Conservation (phyloP, 2,329 filamentous ascomycete genomes). For the Cucurbitaria berberidis region DNA sequence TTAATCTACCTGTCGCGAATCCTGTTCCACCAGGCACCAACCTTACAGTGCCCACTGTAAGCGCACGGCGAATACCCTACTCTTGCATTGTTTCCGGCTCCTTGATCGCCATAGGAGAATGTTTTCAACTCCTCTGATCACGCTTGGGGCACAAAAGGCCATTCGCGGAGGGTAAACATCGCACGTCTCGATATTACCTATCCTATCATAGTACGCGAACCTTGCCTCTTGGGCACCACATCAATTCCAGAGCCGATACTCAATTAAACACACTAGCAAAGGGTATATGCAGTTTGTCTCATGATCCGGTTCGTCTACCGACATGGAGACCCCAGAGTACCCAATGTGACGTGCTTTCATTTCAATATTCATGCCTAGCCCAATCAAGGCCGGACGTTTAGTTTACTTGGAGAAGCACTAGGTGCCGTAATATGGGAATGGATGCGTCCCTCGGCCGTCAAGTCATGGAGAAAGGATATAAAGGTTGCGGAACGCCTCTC, state of each 20-base stretch:
- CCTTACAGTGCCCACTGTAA: conserved; percentile 5
- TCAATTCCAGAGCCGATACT: conserved; percentile 18
- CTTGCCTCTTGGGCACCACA: conserved; percentile 28
- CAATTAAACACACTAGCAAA: conserved; percentile 29
- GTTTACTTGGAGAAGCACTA: conserved; percentile 21
- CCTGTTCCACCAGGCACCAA: conserved; percentile 23
- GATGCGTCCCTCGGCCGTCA: conserved; percentile 5
- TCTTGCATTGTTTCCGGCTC: conserved; percentile 1
- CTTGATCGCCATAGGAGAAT: conserved; percentile 4
- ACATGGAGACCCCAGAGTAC: conserved; percentile 14
- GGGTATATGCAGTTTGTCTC: conserved; percentile 23
- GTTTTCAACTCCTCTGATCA: conserved; percentile 1
- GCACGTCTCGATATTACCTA: conserved; percentile 34
- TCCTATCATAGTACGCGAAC: conserved; percentile 19
- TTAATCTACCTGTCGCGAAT: conserved; percentile 39
- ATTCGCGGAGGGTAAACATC: conserved; percentile 16
- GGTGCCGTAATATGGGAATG: conserved; percentile 32
- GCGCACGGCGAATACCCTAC: conserved; percentile 4
- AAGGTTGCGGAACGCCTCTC: conserved; percentile 17
- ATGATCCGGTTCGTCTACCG: conserved; percentile 29
- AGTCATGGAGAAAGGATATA: conserved; percentile 19
- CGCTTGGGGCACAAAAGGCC: conserved; percentile 12
- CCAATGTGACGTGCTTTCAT: conserved; percentile 32
- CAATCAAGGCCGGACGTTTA: conserved; percentile 26
- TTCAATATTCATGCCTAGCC: conserved; percentile 28